phyloP scores from a whole-genome alignment of 495 filamentous ascomycete species.

The Penicillium roqueforti region DNA sequence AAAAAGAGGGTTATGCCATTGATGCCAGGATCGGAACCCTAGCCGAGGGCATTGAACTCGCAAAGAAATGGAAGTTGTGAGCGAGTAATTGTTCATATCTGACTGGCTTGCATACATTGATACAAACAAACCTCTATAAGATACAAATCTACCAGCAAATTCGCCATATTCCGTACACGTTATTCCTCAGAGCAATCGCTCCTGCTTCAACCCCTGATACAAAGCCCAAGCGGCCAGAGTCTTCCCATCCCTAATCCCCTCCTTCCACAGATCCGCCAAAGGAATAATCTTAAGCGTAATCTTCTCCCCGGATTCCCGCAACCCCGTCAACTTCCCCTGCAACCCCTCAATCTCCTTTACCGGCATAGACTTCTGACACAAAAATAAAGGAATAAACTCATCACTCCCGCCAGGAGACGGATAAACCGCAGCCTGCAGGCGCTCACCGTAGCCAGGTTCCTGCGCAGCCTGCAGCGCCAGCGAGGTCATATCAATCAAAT shows the following conservation, averaged over 20 bases:
- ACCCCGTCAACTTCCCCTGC: slow-evolving; percentile 72
- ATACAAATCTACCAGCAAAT: background rate
- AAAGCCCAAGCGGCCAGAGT: slow-evolving; percentile 71
- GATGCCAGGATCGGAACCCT: slow-evolving; percentile 81
- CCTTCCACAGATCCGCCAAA: slow-evolving; percentile 71
- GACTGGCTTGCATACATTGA: background rate
- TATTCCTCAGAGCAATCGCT: slow-evolving; percentile 52
- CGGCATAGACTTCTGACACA: slow-evolving; percentile 65
- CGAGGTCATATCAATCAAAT: slow-evolving; percentile 68
- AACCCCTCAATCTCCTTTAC: slow-evolving; percentile 60
- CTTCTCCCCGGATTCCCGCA: slow-evolving; percentile 76
- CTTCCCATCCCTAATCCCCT: slow-evolving; percentile 74
- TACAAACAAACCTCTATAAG: background rate
- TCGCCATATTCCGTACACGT: background rate
- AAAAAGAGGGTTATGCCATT: slow-evolving; percentile 73
- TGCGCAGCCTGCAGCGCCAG: slow-evolving; percentile 41
- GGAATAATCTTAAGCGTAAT: slow-evolving; percentile 73
- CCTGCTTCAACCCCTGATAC: slow-evolving; percentile 65
- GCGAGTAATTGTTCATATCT: no score
- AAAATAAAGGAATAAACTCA: slow-evolving; percentile 76
- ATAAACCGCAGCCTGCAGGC: slow-evolving; percentile 62
- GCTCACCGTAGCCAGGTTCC: slow-evolving; percentile 32
- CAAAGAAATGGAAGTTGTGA: slow-evolving; percentile 51
- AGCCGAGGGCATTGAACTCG: slow-evolving; percentile 80
- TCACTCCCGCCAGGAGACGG: slow-evolving; percentile 79